Evolutionary conservation across 345 rosid species (phyloP).

Genomic region (Citrus cavaleriei): DNA sequence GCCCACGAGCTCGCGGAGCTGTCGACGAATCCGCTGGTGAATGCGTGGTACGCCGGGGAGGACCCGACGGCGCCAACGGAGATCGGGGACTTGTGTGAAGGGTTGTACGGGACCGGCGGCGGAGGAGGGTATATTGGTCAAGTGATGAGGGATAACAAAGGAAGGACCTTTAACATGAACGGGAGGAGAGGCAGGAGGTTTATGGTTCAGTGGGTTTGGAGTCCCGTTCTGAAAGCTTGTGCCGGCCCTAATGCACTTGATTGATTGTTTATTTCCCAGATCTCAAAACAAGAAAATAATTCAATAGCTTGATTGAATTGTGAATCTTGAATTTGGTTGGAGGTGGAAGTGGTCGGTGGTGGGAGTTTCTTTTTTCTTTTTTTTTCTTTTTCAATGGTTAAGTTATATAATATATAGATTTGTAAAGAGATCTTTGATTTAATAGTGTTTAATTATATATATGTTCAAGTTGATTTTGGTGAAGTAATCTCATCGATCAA

Average conservation of each 20-base stretch:
- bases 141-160: constrained; percentile 62
- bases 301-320: neutral
- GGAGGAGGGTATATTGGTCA: constrained; percentile 94
- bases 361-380: no score
- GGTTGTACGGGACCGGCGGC: constrained; percentile 88
- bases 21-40: constrained; percentile 76
- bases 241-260: constrained; percentile 79
- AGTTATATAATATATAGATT: no score
- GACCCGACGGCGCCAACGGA: constrained; percentile 96
- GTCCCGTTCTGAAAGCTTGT: constrained; percentile 70
- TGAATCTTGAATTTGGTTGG: neutral
- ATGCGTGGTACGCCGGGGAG: constrained; percentile 99
- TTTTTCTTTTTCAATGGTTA: no score
- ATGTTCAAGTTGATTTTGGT: no score
- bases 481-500: no score
- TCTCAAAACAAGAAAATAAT: neutral
- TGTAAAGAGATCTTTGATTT: no score
- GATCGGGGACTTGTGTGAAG: constrained; percentile 84
- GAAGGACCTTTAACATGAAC: constrained; percentile 69
- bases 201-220: constrained; percentile 95
- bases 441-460: no score
- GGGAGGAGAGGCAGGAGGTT: constrained; percentile 68
- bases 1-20: constrained; percentile 94
- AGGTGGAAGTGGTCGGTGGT: no score
- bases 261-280: constrained; percentile 3